Percentiles rank a stretch among this genome's conserved stretches.
These are phyloP conservation scores for Nannizziopsis barbatae DNA, from an alignment of 2,329 filamentous ascomycete genomes.

Conservation along the genomic window DNA sequence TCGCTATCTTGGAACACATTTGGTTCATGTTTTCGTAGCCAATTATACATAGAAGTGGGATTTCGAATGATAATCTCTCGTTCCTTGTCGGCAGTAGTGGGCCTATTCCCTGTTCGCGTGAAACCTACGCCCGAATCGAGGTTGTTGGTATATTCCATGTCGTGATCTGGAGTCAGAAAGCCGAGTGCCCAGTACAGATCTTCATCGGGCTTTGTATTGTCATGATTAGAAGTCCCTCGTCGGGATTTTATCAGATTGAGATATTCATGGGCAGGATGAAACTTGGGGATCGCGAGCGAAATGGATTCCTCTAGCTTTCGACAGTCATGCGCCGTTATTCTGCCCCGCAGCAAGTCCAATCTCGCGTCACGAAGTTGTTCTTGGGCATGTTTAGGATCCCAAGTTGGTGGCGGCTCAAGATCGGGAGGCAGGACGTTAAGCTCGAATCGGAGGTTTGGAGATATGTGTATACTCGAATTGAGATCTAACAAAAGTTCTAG, in stretches of 20 bases:
- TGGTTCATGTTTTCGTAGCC: slow-evolving; percentile 75
- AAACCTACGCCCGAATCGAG: slow-evolving; percentile 40
- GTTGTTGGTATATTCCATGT: slow-evolving; percentile 34
- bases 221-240: slow-evolving; percentile 18
- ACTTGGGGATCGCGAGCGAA: slow-evolving; percentile 26
- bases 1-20: slow-evolving; percentile 74
- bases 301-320: slow-evolving; percentile 30
- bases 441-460: slow-evolving; percentile 62
- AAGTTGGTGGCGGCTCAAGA: slow-evolving; percentile 26
- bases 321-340: slow-evolving; percentile 28
- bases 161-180: slow-evolving; percentile 36
- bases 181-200: slow-evolving; percentile 29
- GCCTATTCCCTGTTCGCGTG: slow-evolving; percentile 36
- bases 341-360: slow-evolving; percentile 27
- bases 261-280: slow-evolving; percentile 29
- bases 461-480: slow-evolving; percentile 72
- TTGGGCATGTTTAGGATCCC: slow-evolving; percentile 25
- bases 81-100: slow-evolving; percentile 42
- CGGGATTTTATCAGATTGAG: slow-evolving; percentile 25
- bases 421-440: slow-evolving; percentile 43
- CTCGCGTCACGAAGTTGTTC: slow-evolving; percentile 32
- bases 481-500: slow-evolving; percentile 81
- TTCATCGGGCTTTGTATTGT: slow-evolving; percentile 15
- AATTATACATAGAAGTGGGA: slow-evolving; percentile 88
- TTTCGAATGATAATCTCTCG: slow-evolving; percentile 55